Evolutionary conservation across 2,329 filamentous ascomycete species (phyloP), one percentile per base, ranked within the genome.

Genomic region (Acephala macrosclerotiorum): DNA sequence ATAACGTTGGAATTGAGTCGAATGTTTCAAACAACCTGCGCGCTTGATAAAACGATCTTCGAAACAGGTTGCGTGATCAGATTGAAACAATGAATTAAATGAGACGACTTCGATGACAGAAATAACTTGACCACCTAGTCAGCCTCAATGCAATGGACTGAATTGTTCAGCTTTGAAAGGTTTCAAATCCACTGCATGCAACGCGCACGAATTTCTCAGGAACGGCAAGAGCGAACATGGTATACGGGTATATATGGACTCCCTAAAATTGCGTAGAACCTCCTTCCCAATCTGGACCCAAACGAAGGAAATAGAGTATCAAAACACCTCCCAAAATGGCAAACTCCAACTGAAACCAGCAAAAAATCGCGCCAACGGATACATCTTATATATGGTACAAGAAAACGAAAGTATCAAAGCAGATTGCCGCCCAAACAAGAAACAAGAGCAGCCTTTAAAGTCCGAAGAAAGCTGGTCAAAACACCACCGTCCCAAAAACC

Each of bases 321-420:
- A 42, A 42, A 42, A 42, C 40, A 42, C 40, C 40, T 42, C 40
- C 40, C 40, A 16, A 42, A 1, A 16, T 33, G 4, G 29, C 29
- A 18, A 42, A 42, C n/a, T n/a, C 40, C 16, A 18, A 5, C 16
- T 16, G 18, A 42, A 16, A n/a, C 40, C 40, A 42, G 16, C 40
- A 42, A n/a, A 42, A 18, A 42, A 42, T 2, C 16, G 2, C 14
- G 14, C 40, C 16, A 42, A n/a, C 40, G 11, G n/a, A 18, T 1
- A 2, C 40, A 42, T 25, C 45, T n/a, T 26, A 49, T 49, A 25
- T 49, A 42, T 49, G 45, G 22, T 49, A 49, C 45, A 49, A 49
- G 45, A 49, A 49, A 6, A 49, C n/a, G 45, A 49, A 49, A 20
- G 20, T 6, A 47, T 8, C 42, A 49, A 49, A 42, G 38, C 38